Percentiles rank a stretch among this genome's conserved stretches.
These are phyloP conservation scores for Fragilaria crotonensis DNA, from an alignment of 108 stramenopile species.

Conservation along the genomic window DNA sequence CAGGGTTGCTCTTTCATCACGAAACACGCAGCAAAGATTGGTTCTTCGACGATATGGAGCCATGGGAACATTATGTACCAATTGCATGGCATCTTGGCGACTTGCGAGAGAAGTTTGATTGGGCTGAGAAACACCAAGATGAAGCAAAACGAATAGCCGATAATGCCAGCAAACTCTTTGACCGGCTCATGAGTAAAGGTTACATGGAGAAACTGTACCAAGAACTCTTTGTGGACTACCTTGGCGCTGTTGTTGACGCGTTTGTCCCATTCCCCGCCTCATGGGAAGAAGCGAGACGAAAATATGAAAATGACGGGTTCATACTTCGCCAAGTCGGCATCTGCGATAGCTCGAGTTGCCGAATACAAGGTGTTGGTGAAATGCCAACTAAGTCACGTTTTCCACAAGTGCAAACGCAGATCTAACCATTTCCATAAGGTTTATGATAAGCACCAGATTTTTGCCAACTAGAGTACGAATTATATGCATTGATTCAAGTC, in stretches of 20 bases:
- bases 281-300: too few relatives aligned
- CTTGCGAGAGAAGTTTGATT: slow-evolving; percentile 6
- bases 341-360: too few relatives aligned
- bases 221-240: neutral
- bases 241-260: neutral
- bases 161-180: neutral
- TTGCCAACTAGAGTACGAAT: too few relatives aligned
- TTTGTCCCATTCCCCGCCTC: neutral
- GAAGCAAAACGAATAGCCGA: slow-evolving; percentile 4
- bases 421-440: too few relatives aligned
- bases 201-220: neutral
- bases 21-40: slow-evolving; percentile 16
- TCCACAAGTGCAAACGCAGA: too few relatives aligned
- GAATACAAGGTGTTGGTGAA: too few relatives aligned
- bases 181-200: neutral
- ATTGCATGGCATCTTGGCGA: slow-evolving; percentile 1
- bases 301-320: too few relatives aligned
- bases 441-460: too few relatives aligned
- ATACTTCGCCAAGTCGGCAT: too few relatives aligned
- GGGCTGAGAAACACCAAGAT: slow-evolving; percentile 7
- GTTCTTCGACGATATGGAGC: slow-evolving; percentile 3
- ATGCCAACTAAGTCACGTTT: too few relatives aligned
- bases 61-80: slow-evolving; percentile 11
- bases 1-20: slow-evolving; percentile 19
- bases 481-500: too few relatives aligned